Percentiles rank a stretch among this genome's conserved stretches.
Evolutionary conservation across 1,139 yeast genomes (phyloP).

Genomic region (Taiozyma sp.): DNA sequence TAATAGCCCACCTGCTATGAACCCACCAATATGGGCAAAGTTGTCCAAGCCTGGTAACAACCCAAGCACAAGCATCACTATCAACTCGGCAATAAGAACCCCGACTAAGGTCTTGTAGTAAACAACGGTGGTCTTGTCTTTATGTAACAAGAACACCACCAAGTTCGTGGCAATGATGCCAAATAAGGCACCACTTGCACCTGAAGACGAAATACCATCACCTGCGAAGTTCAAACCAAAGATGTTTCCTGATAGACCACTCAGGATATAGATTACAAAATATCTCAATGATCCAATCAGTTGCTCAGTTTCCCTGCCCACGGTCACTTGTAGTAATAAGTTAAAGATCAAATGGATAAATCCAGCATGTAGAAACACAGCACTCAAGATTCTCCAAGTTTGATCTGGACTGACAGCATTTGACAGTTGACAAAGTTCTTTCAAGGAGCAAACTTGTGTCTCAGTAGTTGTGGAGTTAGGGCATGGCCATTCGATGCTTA

Average conservation of each 20-base stretch:
- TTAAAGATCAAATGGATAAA: slow-evolving; percentile 67
- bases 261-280: slow-evolving; percentile 50
- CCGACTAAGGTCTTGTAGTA: slow-evolving; percentile 41
- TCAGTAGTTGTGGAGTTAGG: slow-evolving; percentile 57
- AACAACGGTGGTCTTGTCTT: slow-evolving; percentile 35
- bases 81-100: slow-evolving; percentile 51
- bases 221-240: slow-evolving; percentile 74
- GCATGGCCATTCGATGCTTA: slow-evolving; percentile 54
- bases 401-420: slow-evolving; percentile 45
- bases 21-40: slow-evolving; percentile 76
- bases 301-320: slow-evolving; percentile 63
- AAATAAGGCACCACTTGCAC: slow-evolving; percentile 74
- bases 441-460: slow-evolving; percentile 54
- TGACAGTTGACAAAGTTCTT: slow-evolving; percentile 43
- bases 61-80: slow-evolving; percentile 61
- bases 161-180: slow-evolving; percentile 66
- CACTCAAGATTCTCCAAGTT: slow-evolving; percentile 68
- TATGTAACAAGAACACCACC: slow-evolving; percentile 49
- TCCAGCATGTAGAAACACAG: slow-evolving; percentile 77
- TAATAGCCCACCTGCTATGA: slow-evolving; percentile 54
- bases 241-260: slow-evolving; percentile 67
- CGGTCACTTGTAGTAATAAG: slow-evolving; percentile 52
- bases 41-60: slow-evolving; percentile 73
- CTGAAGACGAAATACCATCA: slow-evolving; percentile 64
- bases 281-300: slow-evolving; percentile 54